Evolutionary conservation across 2,329 filamentous ascomycete species (phyloP).

Genomic region (Exophiala xenobiotica): DNA sequence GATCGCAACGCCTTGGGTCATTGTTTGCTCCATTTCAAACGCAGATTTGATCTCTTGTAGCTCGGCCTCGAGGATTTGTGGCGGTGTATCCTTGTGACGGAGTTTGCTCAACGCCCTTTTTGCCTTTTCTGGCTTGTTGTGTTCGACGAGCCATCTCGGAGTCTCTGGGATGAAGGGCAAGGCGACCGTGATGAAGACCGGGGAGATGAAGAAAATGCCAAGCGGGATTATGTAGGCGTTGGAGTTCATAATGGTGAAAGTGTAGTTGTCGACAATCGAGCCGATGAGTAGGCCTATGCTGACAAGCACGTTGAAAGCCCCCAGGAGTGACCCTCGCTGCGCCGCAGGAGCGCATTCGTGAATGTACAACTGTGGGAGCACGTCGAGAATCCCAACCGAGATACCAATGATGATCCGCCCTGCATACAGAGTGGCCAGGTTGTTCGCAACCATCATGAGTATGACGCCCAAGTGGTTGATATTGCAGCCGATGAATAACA

Average conservation of each 20-base stretch:
- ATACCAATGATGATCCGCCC: conserved; percentile 56
- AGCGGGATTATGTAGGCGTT: conserved; percentile 27
- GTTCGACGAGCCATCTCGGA: conserved; percentile 45
- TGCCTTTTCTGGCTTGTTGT: conserved; percentile 41
- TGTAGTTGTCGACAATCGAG: conserved; percentile 34
- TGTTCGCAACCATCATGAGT: conserved; percentile 58
- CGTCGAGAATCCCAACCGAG: conserved; percentile 59
- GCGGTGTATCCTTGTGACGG: conserved; percentile 3
- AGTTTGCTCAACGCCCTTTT: conserved; percentile 34
- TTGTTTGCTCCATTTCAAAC: conserved; percentile 36
- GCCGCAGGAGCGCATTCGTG: conserved; percentile 53
- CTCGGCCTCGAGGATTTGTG: conserved; percentile 32
- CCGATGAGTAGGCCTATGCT: conserved; percentile 35
- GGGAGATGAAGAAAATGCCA: conserved; percentile 44
- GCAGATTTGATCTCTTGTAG: conserved; percentile 37
- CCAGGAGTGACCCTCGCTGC: conserved; percentile 50
- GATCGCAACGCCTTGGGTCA: conserved; percentile 38
- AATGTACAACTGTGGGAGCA: conserved; percentile 52
- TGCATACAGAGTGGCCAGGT: conserved; percentile 54
- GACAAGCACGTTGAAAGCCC: conserved; percentile 50
- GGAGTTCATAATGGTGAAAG: conserved; percentile 10
- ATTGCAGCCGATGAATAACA: conserved; percentile 49
- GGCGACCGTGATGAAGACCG: conserved; percentile 43
- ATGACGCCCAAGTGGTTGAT: conserved; percentile 53
- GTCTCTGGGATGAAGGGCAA: conserved; percentile 46